Evolutionary conservation across 2,329 filamentous ascomycete species (phyloP).

Genomic region (Fusarium siculi): DNA sequence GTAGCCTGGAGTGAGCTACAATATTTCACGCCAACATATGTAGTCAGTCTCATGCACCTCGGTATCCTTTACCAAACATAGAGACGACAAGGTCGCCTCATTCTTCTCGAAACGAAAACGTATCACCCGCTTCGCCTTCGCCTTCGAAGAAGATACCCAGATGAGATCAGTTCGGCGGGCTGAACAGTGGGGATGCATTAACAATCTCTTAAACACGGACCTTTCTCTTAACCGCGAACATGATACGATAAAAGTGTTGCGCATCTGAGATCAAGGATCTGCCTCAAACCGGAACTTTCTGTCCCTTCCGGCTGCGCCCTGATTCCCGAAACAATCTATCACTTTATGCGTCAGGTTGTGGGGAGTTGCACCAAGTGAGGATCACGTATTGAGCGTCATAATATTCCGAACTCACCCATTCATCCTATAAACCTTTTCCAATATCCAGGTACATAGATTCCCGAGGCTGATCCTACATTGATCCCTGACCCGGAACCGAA

Average conservation of each 20-base stretch:
- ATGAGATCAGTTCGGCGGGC: not conserved
- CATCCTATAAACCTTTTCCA: constrained; percentile 6
- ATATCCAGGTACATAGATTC: constrained; percentile 27
- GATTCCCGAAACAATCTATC: constrained; percentile 15
- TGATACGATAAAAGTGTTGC: constrained; percentile 7
- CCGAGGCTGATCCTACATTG: constrained; percentile 20
- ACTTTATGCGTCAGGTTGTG: not conserved
- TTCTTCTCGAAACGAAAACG: not conserved
- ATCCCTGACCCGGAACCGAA: constrained; percentile 17
- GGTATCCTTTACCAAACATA: not conserved
- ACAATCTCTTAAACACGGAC: constrained; percentile 22
- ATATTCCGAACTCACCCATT: constrained; percentile 5
- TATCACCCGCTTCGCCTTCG: constrained; percentile 1
- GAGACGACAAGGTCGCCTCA: constrained; percentile 2
- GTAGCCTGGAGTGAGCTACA: not conserved
- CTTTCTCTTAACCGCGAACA: constrained; percentile 6
- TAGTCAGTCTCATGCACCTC: constrained; percentile 12
- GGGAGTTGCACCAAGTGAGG: not conserved
- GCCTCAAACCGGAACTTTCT: constrained; percentile 6
- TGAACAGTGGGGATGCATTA: constrained; percentile 14
- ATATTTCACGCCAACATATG: not conserved
- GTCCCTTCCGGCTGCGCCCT: not conserved
- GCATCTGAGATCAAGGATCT: not conserved
- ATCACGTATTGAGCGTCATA: not conserved
- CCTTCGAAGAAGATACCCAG: constrained; percentile 20